These are phyloP conservation scores for Exophiala mesophila DNA, from an alignment of 2,329 filamentous ascomycete species.

Conservation along the genomic window DNA sequence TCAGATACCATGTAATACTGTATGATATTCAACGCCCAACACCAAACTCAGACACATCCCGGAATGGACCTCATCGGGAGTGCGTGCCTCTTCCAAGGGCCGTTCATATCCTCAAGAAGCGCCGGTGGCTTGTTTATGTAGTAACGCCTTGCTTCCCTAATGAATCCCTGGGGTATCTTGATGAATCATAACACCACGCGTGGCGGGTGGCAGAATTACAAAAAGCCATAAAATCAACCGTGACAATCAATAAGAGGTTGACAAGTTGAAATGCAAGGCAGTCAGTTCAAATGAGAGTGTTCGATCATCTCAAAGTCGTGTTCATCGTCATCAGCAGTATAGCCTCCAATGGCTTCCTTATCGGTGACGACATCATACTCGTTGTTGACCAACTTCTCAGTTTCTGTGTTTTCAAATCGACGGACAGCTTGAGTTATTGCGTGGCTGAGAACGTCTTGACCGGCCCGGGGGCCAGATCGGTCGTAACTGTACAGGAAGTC, in stretches of 20 bases:
- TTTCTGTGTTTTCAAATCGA: slow-evolving; percentile 56
- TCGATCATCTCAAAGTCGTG: slow-evolving; percentile 42
- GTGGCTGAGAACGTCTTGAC: slow-evolving; percentile 53
- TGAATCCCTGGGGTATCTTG: slow-evolving; percentile 27
- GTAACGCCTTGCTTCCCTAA: slow-evolving; percentile 26
- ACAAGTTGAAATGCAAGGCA: slow-evolving; percentile 6
- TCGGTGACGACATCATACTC: slow-evolving; percentile 52
- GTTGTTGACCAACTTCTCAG: slow-evolving; percentile 55
- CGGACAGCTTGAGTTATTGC: slow-evolving; percentile 56
- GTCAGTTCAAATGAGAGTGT: slow-evolving; percentile 28
- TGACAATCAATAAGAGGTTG: neutral
- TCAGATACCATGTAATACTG: neutral
- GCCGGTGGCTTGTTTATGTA: slow-evolving; percentile 16
- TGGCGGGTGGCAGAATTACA: slow-evolving; percentile 1
- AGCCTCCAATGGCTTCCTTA: slow-evolving; percentile 35
- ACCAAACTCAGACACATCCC: neutral
- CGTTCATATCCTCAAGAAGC: slow-evolving; percentile 62
- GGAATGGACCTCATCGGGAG: slow-evolving; percentile 2
- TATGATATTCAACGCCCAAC: neutral
- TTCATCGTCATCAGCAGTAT: slow-evolving; percentile 32
- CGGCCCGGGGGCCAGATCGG: slow-evolving; percentile 45
- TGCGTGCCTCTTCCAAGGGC: slow-evolving; percentile 17
- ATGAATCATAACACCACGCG: slow-evolving; percentile 9
- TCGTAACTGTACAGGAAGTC: slow-evolving; percentile 54
- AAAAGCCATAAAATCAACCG: slow-evolving; percentile 2